Conservation (phyloP, 2,329 filamentous ascomycete genomes). For the Colletotrichum lentis region DNA sequence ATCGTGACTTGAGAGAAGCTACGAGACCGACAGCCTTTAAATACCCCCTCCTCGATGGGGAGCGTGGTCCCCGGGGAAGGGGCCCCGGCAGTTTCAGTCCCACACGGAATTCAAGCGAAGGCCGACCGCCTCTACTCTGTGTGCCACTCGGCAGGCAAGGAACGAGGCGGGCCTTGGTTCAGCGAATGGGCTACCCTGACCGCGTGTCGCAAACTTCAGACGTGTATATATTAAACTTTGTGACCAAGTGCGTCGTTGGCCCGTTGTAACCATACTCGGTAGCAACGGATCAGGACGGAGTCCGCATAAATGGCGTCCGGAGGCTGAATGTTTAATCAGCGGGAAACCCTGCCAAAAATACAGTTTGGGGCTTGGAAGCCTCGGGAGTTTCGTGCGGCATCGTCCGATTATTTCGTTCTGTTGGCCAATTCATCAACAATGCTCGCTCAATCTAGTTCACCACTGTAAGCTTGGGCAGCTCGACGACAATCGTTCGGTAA, state of each 20-base stretch:
- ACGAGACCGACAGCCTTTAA: background rate
- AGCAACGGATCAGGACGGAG: background rate
- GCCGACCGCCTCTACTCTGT: background rate
- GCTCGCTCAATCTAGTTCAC: too few species aligned
- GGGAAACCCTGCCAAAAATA: too few species aligned
- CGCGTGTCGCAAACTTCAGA: background rate
- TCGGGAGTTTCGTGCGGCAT: too few species aligned
- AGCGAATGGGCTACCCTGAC: background rate
- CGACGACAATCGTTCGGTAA: too few species aligned
- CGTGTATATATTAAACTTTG: background rate
- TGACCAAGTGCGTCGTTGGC: background rate
- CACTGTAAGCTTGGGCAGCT: too few species aligned
- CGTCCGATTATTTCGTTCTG: too few species aligned
- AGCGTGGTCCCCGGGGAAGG: too few species aligned
- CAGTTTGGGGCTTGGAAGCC: too few species aligned
- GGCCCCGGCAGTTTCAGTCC: background rate
- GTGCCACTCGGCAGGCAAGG: background rate
- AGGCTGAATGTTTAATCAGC: too few species aligned
- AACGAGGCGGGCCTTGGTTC: background rate
- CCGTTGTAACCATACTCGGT: background rate
- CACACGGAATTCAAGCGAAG: background rate
- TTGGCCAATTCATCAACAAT: too few species aligned
- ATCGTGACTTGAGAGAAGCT: too few species aligned
- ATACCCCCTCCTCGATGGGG: background rate
- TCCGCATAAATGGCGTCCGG: too few species aligned